Evolutionary conservation across 176 grass and related monocot species (phyloP).

Genomic region (Poa annua): DNA sequence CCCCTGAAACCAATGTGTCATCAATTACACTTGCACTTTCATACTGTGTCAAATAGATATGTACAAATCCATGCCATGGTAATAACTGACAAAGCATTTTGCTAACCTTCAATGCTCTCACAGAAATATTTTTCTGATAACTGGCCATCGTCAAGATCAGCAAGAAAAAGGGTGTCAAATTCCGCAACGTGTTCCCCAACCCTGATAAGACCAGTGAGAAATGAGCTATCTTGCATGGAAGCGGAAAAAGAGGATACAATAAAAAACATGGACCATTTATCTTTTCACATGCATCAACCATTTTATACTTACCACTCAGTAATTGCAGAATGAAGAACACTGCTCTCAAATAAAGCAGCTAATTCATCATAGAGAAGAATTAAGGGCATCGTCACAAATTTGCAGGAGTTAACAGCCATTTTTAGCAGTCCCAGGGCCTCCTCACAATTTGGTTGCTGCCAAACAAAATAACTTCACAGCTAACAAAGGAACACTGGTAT

Average conservation of each 20-base stretch:
- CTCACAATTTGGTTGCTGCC: constrained; percentile 73
- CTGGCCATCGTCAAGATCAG: constrained; percentile 74
- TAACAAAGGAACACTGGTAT: constrained; percentile 22
- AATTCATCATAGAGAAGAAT: constrained; percentile 91
- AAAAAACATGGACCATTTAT: background rate
- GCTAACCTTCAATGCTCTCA: constrained; percentile 79
- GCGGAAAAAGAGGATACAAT: constrained; percentile 13
- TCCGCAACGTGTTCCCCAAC: constrained; percentile 64
- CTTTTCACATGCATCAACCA: constrained; percentile 2
- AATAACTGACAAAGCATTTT: constrained; percentile 35
- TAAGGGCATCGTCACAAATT: constrained; percentile 63
- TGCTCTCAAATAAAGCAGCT: constrained; percentile 64
- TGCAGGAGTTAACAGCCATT: constrained; percentile 81
- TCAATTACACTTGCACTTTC: constrained; percentile 35
- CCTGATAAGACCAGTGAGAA: constrained; percentile 50
- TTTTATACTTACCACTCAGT: constrained; percentile 69
- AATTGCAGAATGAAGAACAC: constrained; percentile 63
- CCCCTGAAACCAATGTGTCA: constrained; percentile 66
- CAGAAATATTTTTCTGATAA: constrained; percentile 52
- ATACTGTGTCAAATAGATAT: constrained; percentile 24
- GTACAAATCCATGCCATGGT: background rate
- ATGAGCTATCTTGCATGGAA: constrained; percentile 29
- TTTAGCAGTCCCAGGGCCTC: constrained; percentile 80
- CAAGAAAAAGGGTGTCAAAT: constrained; percentile 76
- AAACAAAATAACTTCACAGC: constrained; percentile 35